phyloP scores from a whole-genome alignment of 805 yeast genomes.

The Phaffomyces antillensis region DNA sequence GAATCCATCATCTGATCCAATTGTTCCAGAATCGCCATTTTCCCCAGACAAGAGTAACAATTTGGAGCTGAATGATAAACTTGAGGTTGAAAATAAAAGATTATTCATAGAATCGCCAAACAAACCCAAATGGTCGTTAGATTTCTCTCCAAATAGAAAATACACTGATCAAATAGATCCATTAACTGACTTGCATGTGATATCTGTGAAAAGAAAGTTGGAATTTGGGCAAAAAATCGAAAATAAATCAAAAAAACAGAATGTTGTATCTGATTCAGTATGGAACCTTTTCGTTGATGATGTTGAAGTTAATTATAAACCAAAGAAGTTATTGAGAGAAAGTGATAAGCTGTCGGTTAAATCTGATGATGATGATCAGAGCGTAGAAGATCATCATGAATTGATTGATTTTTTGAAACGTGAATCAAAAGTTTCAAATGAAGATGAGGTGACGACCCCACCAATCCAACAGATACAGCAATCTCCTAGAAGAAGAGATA shows the following conservation, averaged over 20 bases:
- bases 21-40: background rate
- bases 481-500: constrained; percentile 9
- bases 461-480: background rate
- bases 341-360: background rate
- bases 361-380: background rate
- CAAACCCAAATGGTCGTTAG: constrained; percentile 21
- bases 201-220: constrained; percentile 1
- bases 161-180: background rate
- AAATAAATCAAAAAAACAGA: background rate
- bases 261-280: background rate
- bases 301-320: background rate
- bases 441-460: background rate
- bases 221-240: background rate
- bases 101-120: constrained; percentile 18
- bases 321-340: constrained; percentile 3
- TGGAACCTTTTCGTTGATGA: constrained; percentile 5
- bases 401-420: constrained; percentile 10
- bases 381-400: background rate
- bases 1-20: background rate
- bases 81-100: background rate
- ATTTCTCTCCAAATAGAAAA: constrained; percentile 1
- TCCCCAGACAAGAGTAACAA: constrained; percentile 4
- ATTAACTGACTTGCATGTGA: background rate
- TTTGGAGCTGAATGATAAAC: background rate
- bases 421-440: constrained; percentile 2